Evolutionary conservation across 1,284 basidiomycete species (phyloP), one percentile per base, ranked within the genome.

Genomic region (Psilocybe mexicana): DNA sequence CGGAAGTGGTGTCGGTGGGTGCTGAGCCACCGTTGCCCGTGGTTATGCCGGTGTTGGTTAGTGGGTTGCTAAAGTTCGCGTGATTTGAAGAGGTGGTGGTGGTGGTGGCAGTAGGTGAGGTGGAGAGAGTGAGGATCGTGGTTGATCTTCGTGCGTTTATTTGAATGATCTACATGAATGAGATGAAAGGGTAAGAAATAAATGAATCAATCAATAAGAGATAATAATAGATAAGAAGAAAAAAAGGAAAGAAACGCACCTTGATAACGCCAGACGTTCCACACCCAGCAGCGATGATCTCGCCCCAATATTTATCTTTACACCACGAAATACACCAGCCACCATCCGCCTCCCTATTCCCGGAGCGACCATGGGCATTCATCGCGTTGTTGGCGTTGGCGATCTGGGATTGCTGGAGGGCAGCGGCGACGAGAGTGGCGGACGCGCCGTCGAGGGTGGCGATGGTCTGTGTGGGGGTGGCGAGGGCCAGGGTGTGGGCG

Each of bases 311-410:
- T 59, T 84, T 81, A 65, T 98, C 95, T 67, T 93, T 92, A 72
- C 94, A 97, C 94, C 94, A 98, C 23, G 89, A 90, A 45, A 98
- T 72, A 60, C 88, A 89, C 93, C 94, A 97, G 0, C 92, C 95
- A 7, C 94, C 94, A 59, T 93, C 88, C 1, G 92, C 92, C 70
- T 92, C 91, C 33, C 85, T 77, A 63, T 84, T 85, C 0, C 86
- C 87, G 14, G 79, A 61, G 0, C 84, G 81, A 76, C 43, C 84
- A 74, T 14, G 69, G 69, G 5, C 30, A 8, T 8, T 33, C 18
- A 18, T 11, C 76, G 74, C n/a, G 69, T 4, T 59, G 38, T 63
- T 51, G 2, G 72, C 12, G 61, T 54, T 53, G 11, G 63, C 52
- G 36, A 63, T 69, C 57, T 79, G 79, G 58, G 76, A 73, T 43